Percentiles rank a stretch among this genome's conserved stretches.
Conservation (phyloP, 257 asterid species). For the Scutellaria galericulata region DNA sequence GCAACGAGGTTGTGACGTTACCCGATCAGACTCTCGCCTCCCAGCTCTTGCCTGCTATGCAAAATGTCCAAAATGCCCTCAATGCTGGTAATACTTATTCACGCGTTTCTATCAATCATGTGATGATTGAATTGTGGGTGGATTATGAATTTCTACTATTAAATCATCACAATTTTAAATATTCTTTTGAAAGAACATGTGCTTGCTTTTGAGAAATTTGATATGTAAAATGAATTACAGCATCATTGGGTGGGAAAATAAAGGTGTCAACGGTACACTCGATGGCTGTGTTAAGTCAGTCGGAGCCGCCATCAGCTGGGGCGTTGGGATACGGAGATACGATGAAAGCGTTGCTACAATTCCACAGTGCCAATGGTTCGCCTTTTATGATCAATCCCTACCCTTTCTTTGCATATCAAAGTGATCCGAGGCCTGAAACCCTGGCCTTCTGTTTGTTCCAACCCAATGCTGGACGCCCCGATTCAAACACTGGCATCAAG, state of each 20-base stretch:
- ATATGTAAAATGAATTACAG: conserved; percentile 46
- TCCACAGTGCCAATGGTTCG: conserved; percentile 62
- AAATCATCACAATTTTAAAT: not conserved
- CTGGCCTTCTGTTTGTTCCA: conserved; percentile 91
- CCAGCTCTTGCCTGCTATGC: conserved; percentile 89
- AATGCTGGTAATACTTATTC: conserved; percentile 54
- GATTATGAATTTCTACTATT: not conserved
- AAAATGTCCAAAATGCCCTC: conserved; percentile 97
- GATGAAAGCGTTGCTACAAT: conserved; percentile 67
- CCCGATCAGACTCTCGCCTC: conserved; percentile 67
- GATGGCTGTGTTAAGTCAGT: conserved; percentile 78
- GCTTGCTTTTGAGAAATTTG: not conserved
- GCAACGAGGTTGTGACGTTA: conserved; percentile 83
- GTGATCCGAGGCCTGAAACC: conserved; percentile 88
- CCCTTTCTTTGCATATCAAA: conserved; percentile 88
- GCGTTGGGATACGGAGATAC: conserved; percentile 58
- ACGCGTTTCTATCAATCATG: not conserved
- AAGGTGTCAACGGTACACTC: conserved; percentile 93
- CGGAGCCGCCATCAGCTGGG: conserved; percentile 92
- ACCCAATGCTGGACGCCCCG: conserved; percentile 87
- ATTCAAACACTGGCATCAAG: conserved; percentile 70
- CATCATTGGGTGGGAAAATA: conserved; percentile 75
- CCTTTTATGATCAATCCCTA: conserved; percentile 97
- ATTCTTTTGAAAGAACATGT: not conserved
- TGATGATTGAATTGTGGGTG: not conserved